Evolutionary conservation across 2,329 filamentous ascomycete genomes (phyloP).

Genomic region (Nothophaeocryptopus gaeumannii): DNA sequence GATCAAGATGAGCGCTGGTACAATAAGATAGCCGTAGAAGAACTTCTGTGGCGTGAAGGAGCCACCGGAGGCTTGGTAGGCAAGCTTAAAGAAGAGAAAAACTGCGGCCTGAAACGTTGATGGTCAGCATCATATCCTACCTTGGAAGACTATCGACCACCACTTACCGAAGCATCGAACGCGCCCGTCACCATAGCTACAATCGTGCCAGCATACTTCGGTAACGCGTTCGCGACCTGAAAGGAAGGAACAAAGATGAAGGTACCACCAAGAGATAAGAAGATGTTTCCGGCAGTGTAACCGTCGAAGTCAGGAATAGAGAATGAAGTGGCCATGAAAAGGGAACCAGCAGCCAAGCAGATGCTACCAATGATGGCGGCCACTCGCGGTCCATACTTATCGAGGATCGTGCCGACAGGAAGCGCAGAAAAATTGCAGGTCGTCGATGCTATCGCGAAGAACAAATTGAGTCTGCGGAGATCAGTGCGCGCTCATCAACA

Average conservation of each 20-base stretch:
- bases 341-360: conserved; percentile 65
- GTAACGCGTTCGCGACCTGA: conserved; percentile 51
- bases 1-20: conserved; percentile 44
- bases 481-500: no score
- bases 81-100: conserved; percentile 48
- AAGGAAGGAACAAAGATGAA: conserved; percentile 53
- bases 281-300: conserved; percentile 48
- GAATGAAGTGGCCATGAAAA: conserved; percentile 67
- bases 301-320: conserved; percentile 67
- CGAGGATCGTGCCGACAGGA: conserved; percentile 79
- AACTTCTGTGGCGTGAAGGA: conserved; percentile 47
- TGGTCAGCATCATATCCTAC: neutral
- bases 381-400: conserved; percentile 74
- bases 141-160: neutral
- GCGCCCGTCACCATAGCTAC: conserved; percentile 50
- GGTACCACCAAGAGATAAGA: conserved; percentile 48
- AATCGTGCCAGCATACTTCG: conserved; percentile 48
- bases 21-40: conserved; percentile 47
- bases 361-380: conserved; percentile 68
- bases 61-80: conserved; percentile 44
- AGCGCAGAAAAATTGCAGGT: conserved; percentile 83
- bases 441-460: conserved; percentile 88
- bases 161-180: conserved; percentile 44
- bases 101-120: conserved; percentile 38
- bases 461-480: conserved; percentile 65